A percentile compares a stretch with the other conserved stretches of the same genome.
These are phyloP conservation scores for Rhizopogon vesiculosus DNA, from an alignment of 768 basidiomycete species.

Conservation along the genomic window DNA sequence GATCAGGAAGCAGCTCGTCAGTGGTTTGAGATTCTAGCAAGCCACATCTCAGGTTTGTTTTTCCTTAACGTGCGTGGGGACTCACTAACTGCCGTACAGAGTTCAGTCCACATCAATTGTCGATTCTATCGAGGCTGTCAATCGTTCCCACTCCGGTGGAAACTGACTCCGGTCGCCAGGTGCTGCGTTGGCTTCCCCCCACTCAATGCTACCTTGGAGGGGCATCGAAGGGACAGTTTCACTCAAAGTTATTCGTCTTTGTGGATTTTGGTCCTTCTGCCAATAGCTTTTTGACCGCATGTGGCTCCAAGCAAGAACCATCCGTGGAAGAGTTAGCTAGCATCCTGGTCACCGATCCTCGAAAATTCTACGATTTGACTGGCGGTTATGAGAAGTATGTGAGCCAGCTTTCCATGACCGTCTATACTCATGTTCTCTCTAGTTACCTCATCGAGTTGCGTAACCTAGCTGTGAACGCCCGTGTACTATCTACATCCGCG, in stretches of 20 bases:
- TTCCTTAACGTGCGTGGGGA: not conserved
- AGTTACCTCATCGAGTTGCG: slow-evolving; percentile 83
- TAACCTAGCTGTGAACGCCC: slow-evolving; percentile 75
- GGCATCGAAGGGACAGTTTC: slow-evolving; percentile 50
- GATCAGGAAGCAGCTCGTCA: slow-evolving; percentile 48
- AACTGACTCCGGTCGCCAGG: slow-evolving; percentile 21
- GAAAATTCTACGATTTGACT: slow-evolving; percentile 64
- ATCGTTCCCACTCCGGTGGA: slow-evolving; percentile 61
- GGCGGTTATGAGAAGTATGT: slow-evolving; percentile 66
- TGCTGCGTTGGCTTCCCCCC: slow-evolving; percentile 49
- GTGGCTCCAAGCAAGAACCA: slow-evolving; percentile 86
- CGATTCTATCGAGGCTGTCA: slow-evolving; percentile 46
- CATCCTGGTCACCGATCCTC: slow-evolving; percentile 65
- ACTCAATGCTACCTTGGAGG: slow-evolving; percentile 66
- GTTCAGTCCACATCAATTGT: slow-evolving; percentile 53
- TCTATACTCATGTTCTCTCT: not conserved
- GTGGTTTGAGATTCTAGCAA: slow-evolving; percentile 68
- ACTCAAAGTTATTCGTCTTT: slow-evolving; percentile 81
- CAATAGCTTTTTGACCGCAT: slow-evolving; percentile 80
- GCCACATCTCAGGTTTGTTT: slow-evolving; percentile 52
- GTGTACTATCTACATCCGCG: slow-evolving; percentile 42
- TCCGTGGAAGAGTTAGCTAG: slow-evolving; percentile 77
- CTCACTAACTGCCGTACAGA: slow-evolving; percentile 32
- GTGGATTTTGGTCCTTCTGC: slow-evolving; percentile 83
- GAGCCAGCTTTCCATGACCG: not conserved